Percentiles rank a stretch among this genome's conserved stretches.
Conservation (phyloP, 2,329 filamentous ascomycete genomes). For the Coleophoma eucalyptorum region DNA sequence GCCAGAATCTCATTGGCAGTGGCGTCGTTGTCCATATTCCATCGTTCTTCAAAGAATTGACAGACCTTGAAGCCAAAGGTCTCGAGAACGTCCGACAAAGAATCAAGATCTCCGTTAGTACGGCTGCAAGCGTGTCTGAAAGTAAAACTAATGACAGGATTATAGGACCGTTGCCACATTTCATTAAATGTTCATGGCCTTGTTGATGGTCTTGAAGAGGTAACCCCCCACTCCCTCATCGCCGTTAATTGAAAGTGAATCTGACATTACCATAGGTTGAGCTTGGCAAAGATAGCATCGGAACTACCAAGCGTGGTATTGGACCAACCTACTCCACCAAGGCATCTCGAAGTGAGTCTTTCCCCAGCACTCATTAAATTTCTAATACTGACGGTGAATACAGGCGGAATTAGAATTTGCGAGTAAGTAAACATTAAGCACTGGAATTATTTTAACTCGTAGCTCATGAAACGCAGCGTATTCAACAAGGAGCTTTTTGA, state of each 20-base stretch:
- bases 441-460: no score
- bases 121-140: background rate
- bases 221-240: background rate
- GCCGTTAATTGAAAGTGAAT: no score
- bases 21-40: slow-evolving; percentile 65
- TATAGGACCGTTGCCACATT: background rate
- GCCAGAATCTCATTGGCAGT: slow-evolving; percentile 71
- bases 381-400: no score
- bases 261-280: slow-evolving; percentile 18
- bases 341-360: slow-evolving; percentile 45
- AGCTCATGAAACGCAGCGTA: slow-evolving; percentile 28
- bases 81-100: slow-evolving; percentile 49
- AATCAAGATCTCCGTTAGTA: slow-evolving; percentile 30
- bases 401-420: slow-evolving; percentile 48
- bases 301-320: slow-evolving; percentile 43
- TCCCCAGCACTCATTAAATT: no score
- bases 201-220: slow-evolving; percentile 66
- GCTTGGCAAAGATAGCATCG: slow-evolving; percentile 38
- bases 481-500: slow-evolving; percentile 64
- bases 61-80: slow-evolving; percentile 56
- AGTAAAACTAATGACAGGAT: background rate
- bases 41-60: slow-evolving; percentile 62
- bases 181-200: slow-evolving; percentile 58
- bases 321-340: slow-evolving; percentile 58
- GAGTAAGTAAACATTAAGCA: no score